phyloP scores from a whole-genome alignment of 176 grass and related monocot genomes.

The Miscanthus lutarioriparius region DNA sequence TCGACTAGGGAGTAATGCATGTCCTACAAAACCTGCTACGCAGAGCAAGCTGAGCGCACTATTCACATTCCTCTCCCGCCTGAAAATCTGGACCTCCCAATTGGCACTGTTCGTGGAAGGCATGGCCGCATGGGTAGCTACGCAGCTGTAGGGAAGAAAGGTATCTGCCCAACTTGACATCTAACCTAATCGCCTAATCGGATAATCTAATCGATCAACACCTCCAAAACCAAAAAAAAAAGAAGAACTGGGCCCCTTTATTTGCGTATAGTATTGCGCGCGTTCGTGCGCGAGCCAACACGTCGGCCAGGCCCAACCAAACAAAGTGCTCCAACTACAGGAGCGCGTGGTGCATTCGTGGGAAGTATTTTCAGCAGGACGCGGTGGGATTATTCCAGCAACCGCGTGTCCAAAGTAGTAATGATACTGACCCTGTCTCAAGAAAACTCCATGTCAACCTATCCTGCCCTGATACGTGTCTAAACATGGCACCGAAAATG shows the following conservation, averaged over 20 bases:
- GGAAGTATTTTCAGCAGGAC: not conserved
- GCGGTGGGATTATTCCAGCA: not conserved
- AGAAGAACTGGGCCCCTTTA: not conserved
- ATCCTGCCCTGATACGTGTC: too few relatives aligned
- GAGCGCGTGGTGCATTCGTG: too few relatives aligned
- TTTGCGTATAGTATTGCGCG: not conserved
- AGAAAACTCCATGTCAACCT: too few relatives aligned
- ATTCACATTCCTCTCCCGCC: not conserved
- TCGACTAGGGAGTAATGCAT: not conserved
- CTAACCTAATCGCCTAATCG: constrained; percentile 21
- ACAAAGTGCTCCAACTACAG: not conserved
- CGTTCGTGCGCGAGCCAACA: not conserved
- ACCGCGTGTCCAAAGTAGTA: not conserved
- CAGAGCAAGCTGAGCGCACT: not conserved
- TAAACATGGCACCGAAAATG: too few relatives aligned
- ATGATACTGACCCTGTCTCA: too few relatives aligned
- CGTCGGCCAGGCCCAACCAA: not conserved
- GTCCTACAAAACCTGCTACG: not conserved
- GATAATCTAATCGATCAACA: not conserved
- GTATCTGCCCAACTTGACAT: not conserved
- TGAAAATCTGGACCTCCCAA: not conserved
- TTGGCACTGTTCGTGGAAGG: constrained; percentile 2
- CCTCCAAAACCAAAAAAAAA: not conserved
- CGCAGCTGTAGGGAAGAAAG: not conserved
- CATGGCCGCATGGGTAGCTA: not conserved